phyloP scores from a whole-genome alignment of 306 rosid species.

The Echinosophora koreensis region DNA sequence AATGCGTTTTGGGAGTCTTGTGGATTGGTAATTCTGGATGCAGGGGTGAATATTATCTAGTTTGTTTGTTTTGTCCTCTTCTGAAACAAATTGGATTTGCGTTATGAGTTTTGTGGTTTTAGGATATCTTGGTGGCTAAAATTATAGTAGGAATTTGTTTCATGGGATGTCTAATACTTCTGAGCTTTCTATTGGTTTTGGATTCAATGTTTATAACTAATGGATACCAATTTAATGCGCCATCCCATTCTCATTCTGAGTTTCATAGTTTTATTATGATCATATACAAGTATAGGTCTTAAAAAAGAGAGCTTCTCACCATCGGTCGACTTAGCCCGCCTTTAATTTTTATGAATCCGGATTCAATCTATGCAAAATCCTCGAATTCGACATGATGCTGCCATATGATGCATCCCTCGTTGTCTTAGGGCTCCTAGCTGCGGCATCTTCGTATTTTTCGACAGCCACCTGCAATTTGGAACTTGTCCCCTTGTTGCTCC shows the following conservation, averaged over 20 bases:
- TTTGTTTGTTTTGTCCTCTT: slow-evolving; percentile 37
- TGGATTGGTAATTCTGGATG: slow-evolving; percentile 69
- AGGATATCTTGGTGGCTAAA: slow-evolving; percentile 57
- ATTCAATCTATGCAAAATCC: not conserved
- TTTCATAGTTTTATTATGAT: not conserved
- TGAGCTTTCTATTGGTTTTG: slow-evolving; percentile 55
- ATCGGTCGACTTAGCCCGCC: not conserved
- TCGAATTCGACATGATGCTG: not conserved
- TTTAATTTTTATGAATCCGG: not conserved
- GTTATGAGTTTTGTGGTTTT: slow-evolving; percentile 43
- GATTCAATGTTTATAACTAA: slow-evolving; percentile 52
- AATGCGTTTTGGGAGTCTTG: slow-evolving; percentile 50
- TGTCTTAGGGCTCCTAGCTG: not conserved
- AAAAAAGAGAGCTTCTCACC: not conserved
- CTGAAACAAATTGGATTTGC: slow-evolving; percentile 52
- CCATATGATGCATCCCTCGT: not conserved
- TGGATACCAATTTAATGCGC: slow-evolving; percentile 46
- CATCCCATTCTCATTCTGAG: slow-evolving; percentile 6
- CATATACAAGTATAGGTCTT: not conserved
- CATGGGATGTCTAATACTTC: slow-evolving; percentile 47
- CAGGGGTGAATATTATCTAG: slow-evolving; percentile 88
- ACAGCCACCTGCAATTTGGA: not conserved
- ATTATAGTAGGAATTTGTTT: slow-evolving; percentile 60
- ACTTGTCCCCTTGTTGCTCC: not conserved
- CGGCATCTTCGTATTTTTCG: too few species aligned